Percentiles rank a stretch among this genome's conserved stretches.
Evolutionary conservation across 2,329 filamentous ascomycete species (phyloP).

Genomic region (Iodosphaeria phyllophila): DNA sequence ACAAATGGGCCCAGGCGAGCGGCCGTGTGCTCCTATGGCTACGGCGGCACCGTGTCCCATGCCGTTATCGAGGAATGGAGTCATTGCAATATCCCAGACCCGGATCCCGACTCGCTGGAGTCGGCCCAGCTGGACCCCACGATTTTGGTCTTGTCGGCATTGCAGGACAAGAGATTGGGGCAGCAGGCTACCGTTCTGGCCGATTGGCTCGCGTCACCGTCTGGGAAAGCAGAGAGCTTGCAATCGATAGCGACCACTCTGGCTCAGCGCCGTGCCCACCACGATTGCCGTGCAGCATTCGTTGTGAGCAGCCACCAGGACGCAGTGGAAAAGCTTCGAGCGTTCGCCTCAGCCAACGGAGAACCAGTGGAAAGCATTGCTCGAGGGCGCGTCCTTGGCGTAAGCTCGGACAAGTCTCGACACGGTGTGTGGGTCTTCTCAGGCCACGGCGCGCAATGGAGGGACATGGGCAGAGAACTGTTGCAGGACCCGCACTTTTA

Average conservation of each 20-base stretch:
- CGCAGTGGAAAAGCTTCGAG: not conserved
- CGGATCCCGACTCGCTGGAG: not conserved
- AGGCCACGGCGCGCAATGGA: slow-evolving; percentile 23
- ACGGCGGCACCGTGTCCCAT: slow-evolving; percentile 16
- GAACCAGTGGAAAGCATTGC: slow-evolving; percentile 2
- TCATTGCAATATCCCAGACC: not conserved
- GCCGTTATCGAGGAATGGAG: slow-evolving; percentile 11
- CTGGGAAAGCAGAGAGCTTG: not conserved
- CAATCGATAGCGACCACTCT: slow-evolving; percentile 1
- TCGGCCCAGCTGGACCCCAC: not conserved
- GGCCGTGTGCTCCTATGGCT: slow-evolving; percentile 15
- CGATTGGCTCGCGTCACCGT: not conserved
- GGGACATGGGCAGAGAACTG: slow-evolving; percentile 19
- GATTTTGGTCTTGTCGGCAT: slow-evolving; percentile 1
- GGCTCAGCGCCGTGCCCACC: slow-evolving; percentile 2
- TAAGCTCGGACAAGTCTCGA: slow-evolving; percentile 5
- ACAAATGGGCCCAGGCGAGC: slow-evolving; percentile 7
- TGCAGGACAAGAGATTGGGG: slow-evolving; percentile 2
- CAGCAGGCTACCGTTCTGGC: not conserved
- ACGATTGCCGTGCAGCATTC: slow-evolving; percentile 1
- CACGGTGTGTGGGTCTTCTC: slow-evolving; percentile 19
- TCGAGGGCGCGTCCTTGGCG: slow-evolving; percentile 2
- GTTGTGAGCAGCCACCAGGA: slow-evolving; percentile 1
- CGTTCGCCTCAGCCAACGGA: not conserved
- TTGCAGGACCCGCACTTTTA: slow-evolving; percentile 7